Evolutionary conservation across 2,329 filamentous ascomycete species (phyloP).

Genomic region (Trichophyton rubrum): DNA sequence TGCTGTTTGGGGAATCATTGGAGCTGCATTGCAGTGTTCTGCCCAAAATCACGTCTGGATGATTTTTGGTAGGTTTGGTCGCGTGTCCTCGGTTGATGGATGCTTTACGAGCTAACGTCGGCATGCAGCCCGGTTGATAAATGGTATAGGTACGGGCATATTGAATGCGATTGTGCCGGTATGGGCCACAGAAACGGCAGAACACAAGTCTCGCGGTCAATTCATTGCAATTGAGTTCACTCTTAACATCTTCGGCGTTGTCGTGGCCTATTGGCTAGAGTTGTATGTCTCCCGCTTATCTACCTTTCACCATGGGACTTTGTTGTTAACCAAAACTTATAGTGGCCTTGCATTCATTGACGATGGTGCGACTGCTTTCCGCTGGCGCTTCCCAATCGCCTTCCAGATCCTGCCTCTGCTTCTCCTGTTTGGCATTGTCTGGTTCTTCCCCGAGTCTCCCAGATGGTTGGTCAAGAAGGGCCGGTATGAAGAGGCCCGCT

Average conservation of each 20-base stretch:
- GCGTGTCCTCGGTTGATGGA: not conserved
- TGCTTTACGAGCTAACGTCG: not conserved
- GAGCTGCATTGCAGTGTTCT: constrained; percentile 52
- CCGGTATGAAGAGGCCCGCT: constrained; percentile 53
- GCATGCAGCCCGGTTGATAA: constrained; percentile 42
- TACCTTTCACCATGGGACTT: no score
- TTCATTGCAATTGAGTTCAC: constrained; percentile 64
- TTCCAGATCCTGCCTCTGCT: constrained; percentile 56
- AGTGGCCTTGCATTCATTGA: constrained; percentile 50
- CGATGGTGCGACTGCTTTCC: constrained; percentile 44
- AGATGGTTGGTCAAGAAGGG: constrained; percentile 50
- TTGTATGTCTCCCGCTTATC: constrained; percentile 25
- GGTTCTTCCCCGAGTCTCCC: constrained; percentile 56
- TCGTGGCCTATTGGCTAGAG: constrained; percentile 49
- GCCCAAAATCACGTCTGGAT: constrained; percentile 57
- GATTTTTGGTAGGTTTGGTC: constrained; percentile 44
- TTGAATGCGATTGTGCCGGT: constrained; percentile 59
- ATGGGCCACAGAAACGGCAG: constrained; percentile 58
- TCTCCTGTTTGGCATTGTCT: constrained; percentile 43
- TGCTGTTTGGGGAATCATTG: constrained; percentile 45
- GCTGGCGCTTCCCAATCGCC: constrained; percentile 57
- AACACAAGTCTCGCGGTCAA: constrained; percentile 54
- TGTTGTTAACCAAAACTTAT: no score
- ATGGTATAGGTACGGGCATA: constrained; percentile 56
- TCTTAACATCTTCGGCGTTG: constrained; percentile 57